These are phyloP conservation scores for Astrocystis sublimbata DNA, from an alignment of 495 filamentous ascomycete genomes.

Conservation along the genomic window DNA sequence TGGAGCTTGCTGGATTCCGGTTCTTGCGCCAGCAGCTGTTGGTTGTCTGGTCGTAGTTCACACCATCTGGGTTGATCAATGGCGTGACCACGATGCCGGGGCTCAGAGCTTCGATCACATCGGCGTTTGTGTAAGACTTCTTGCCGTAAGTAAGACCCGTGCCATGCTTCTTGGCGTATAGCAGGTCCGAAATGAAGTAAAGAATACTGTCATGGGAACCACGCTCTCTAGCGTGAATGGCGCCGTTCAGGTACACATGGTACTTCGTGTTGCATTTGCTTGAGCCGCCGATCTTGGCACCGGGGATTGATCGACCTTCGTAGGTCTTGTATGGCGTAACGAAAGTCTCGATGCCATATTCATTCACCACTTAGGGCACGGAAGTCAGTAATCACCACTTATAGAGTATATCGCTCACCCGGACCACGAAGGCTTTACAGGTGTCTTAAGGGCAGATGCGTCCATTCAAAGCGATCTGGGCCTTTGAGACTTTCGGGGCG, in stretches of 20 bases:
- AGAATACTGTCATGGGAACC: conserved; percentile 38
- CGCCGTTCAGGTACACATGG: conserved; percentile 36
- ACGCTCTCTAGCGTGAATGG: conserved; percentile 41
- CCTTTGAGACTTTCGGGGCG: too few species aligned
- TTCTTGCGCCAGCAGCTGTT: conserved; percentile 46
- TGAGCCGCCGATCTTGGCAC: conserved; percentile 28
- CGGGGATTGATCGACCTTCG: conserved; percentile 28
- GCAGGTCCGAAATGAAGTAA: conserved; percentile 40
- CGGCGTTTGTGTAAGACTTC: conserved; percentile 38
- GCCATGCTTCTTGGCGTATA: conserved; percentile 37
- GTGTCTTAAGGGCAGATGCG: too few species aligned
- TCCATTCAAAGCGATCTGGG: too few species aligned
- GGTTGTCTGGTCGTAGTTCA: conserved; percentile 38
- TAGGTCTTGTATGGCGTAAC: conserved; percentile 36
- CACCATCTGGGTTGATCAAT: conserved; percentile 43
- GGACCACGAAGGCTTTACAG: too few species aligned
- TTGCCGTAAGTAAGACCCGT: conserved; percentile 42
- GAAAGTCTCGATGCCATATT: conserved; percentile 34
- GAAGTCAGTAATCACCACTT: too few species aligned
- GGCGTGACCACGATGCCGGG: conserved; percentile 44
- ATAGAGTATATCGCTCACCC: too few species aligned
- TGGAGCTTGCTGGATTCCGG: conserved; percentile 32
- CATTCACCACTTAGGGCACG: too few species aligned
- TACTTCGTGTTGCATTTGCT: conserved; percentile 23
- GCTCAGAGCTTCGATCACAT: conserved; percentile 38